Evolutionary conservation across 179 eudicot species (phyloP).

Genomic region (Silene noctiflora): DNA sequence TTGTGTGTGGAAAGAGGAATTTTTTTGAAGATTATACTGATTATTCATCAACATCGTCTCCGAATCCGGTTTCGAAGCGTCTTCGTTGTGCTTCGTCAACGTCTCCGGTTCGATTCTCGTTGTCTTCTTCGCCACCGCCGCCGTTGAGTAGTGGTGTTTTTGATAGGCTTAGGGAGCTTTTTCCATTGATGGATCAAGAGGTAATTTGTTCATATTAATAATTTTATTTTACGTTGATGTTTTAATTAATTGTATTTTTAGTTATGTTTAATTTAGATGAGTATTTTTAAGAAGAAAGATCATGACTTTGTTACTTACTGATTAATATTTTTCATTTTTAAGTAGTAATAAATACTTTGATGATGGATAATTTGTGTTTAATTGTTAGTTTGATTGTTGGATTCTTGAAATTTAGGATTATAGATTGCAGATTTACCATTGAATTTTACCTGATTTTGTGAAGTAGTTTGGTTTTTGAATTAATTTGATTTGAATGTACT

Average conservation of each 20-base stretch:
- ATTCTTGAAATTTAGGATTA: background rate
- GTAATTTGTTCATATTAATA: background rate
- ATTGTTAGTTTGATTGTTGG: background rate
- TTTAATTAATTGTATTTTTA: no score
- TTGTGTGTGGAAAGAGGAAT: background rate
- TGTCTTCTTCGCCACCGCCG: background rate
- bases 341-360: background rate
- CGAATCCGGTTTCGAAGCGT: background rate
- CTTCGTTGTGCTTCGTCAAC: background rate
- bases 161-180: background rate
- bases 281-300: background rate
- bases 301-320: background rate
- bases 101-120: background rate
- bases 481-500: background rate
- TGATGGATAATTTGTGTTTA: background rate
- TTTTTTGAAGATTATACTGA: background rate
- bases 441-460: background rate
- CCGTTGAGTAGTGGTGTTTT: background rate
- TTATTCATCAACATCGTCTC: background rate
- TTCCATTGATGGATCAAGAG: background rate
- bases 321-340: no score
- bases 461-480: background rate
- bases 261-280: background rate
- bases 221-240: background rate
- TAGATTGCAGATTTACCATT: background rate